Evolutionary conservation across 768 basidiomycete species (phyloP).

Genomic region (Mycena metata): DNA sequence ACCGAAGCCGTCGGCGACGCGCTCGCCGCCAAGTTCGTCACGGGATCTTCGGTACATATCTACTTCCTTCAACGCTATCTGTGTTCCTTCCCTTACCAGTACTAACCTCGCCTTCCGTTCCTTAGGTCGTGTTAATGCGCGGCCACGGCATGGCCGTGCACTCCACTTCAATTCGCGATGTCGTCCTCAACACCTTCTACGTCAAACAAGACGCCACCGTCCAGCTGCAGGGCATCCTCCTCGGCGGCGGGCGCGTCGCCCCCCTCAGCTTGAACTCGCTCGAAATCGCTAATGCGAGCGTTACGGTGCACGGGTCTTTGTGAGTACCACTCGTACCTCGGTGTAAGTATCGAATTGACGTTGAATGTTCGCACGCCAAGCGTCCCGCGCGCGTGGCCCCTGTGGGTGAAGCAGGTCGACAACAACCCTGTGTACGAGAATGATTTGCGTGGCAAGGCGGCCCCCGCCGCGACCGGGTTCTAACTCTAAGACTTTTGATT

Average conservation of each 20-base stretch:
- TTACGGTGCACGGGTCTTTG: neutral
- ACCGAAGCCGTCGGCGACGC: constrained; percentile 38
- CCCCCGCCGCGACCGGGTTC: constrained; percentile 7
- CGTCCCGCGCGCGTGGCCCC: constrained; percentile 8
- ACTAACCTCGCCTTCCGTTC: neutral
- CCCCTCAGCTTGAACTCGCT: neutral
- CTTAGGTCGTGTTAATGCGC: constrained; percentile 12
- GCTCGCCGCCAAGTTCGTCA: constrained; percentile 28
- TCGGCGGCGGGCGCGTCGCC: neutral
- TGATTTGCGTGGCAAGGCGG: constrained; percentile 8
- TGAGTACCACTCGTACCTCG: neutral
- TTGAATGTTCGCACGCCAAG: constrained; percentile 8
- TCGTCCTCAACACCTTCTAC: constrained; percentile 9
- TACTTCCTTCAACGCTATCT: too few species aligned
- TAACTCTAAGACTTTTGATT: too few species aligned
- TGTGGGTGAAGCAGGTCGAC: constrained; percentile 16
- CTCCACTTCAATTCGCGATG: constrained; percentile 2
- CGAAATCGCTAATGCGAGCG: neutral
- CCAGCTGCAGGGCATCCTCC: constrained; percentile 1
- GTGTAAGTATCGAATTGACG: constrained; percentile 4
- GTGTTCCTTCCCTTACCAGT: too few species aligned
- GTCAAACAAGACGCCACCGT: constrained; percentile 10
- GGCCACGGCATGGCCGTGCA: constrained; percentile 14
- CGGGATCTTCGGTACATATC: too few species aligned
- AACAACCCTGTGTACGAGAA: neutral